phyloP scores from a whole-genome alignment of 73 alveolate genomes.

The Urostyla sp. region DNA sequence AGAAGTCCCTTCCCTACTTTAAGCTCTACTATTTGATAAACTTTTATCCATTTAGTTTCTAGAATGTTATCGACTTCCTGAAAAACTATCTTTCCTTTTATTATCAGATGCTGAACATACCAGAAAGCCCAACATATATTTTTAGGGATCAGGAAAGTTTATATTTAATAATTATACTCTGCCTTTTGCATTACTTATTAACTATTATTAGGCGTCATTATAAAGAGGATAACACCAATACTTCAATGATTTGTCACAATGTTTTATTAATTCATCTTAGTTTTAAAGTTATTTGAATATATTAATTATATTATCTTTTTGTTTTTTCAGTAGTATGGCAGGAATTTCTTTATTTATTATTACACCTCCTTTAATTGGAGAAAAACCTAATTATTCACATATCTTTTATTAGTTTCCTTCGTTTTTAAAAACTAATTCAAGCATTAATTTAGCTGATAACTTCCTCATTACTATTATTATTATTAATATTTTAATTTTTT shows the following conservation, averaged over 20 bases:
- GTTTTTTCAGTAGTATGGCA: too few species aligned
- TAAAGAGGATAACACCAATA: constrained; percentile 39
- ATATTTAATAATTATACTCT: too few species aligned
- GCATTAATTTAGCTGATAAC: constrained; percentile 47
- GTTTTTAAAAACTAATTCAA: constrained; percentile 32
- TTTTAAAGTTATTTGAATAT: background rate
- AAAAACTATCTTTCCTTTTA: too few species aligned
- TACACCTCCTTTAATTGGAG: constrained; percentile 41
- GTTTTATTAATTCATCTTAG: background rate
- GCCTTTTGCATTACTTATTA: too few species aligned
- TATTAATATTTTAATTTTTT: background rate
- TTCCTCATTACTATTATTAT: constrained; percentile 30
- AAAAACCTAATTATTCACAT: constrained; percentile 34
- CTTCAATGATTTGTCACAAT: background rate
- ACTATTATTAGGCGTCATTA: background rate
- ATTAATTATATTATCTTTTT: too few species aligned
- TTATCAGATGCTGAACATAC: too few species aligned
- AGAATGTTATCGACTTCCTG: too few species aligned
- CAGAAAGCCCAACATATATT: too few species aligned
- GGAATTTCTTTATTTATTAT: constrained; percentile 14
- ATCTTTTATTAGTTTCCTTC: constrained; percentile 17
- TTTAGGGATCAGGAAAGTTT: too few species aligned
- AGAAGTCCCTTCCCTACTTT: too few species aligned
- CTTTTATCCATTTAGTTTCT: too few species aligned
- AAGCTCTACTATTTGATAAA: too few species aligned